Evolutionary conservation across 306 rosid genomes (phyloP), one percentile per base, ranked within the genome.

Genomic region (Dalbergia oliveri): DNA sequence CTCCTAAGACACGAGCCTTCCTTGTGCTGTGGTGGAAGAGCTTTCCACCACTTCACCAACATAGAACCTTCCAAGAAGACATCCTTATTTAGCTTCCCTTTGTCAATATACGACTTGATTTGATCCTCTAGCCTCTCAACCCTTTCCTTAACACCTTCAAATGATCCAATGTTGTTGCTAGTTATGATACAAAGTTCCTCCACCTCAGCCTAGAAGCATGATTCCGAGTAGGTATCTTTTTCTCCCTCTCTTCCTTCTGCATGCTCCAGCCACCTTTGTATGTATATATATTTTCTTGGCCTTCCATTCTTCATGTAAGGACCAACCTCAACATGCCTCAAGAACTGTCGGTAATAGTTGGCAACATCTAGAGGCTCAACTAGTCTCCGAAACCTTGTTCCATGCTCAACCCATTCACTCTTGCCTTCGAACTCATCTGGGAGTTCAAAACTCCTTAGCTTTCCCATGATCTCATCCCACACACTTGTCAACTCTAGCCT

Each of bases 361-460:
- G 97, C 91, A 14, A 93, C 75, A 45, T 91, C 97, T 3, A 93
- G 73, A 49, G 98, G 97, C 85, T 93, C 98, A 4, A 87, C 82
- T 9, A 90, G 72, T 35, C 75, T 78, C 9, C 97, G 89, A 57
- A 71, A 89, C 43, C 63, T 5, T 2, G 90, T 93, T 53, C 90
- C 94, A 1, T 75, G 70, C 0, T 47, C n/a, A 8, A 88, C 11
- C 98, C 97, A 93, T 2, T 78, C 61, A 5, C 1, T 0, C 0
- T 35, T 26, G 14, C 88, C 93, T 86, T 93, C 97, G 0, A 93
- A 88, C 21, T 76, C 84, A 39, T 89, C 94, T 0, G 97, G 97
- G 9, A 93, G 90, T 9, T 88, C 89, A 8, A 86, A 80, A 4
- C 68, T 72, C 45, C 51, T 77, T 5, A 93, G 69, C 90, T 83